Base-by-base conservation (phyloP, 163 green algal genomes). In the Scenedesmus sp. region DNA sequence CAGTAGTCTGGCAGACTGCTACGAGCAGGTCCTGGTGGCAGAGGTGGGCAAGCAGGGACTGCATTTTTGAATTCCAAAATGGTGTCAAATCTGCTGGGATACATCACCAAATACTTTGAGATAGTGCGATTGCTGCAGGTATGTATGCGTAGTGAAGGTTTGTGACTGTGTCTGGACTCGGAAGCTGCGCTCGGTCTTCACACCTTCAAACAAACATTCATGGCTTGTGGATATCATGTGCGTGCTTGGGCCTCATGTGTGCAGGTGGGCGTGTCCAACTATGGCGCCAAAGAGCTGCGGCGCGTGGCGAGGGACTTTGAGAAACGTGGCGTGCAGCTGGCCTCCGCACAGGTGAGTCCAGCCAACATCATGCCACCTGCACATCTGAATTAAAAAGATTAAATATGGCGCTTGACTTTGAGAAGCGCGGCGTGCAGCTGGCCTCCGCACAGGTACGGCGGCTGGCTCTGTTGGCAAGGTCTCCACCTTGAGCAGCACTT, bases 231-330 rank as follows among this genome's bases (percentile, higher is more conserved):
- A 46, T 46, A 46, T 46, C 34, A 46, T 46, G 4, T 96, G 87
- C 88, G 97, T 97, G 76, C 97, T 96, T 84, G 85, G 85, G 67
- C 9, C 13, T 46, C 16, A 26, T 55, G 62, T 76, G 66, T 79
- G 70, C 70, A 79, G 70, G 70, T 79, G 12, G 97, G 97, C 2
- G 90, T 99, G 4, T 96, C 88, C 91, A 99, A 99, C 93, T 99
- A 98, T 91, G 98, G 98, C 0, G 97, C 98, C 0, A 95, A 97
- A 92, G 95, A 99, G 96, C 94, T 99, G 90, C 52, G 93, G 67
- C 96, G 95, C 54, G 97, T 99, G 0, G 87, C 96, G 59, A 90
- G 60, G 0, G 96, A 97, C 55, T 94, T 99, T 73, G 86, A 90
- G 0, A 92, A 94, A 83, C 79, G 96, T 2, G 97, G 95, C 12